Percentiles rank a stretch among this genome's conserved stretches.
phyloP scores from a whole-genome alignment of 23 red algal genomes.

The Chondrus crispus region DNA sequence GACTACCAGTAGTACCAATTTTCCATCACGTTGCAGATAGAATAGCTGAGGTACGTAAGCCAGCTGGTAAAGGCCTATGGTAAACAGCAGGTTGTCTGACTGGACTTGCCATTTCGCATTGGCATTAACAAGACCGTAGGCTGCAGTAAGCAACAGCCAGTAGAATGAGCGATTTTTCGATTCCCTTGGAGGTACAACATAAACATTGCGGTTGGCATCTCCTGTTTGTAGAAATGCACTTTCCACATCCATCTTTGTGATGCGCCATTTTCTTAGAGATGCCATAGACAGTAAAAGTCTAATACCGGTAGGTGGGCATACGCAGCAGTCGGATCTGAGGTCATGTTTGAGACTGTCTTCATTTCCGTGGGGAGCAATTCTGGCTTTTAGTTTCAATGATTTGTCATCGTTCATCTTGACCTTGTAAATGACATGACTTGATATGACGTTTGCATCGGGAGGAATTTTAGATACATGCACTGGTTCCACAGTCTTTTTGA shows the following conservation, averaged over 20 bases:
- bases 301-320: neutral
- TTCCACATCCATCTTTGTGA: neutral
- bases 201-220: neutral
- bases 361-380: neutral
- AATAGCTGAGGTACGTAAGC: neutral
- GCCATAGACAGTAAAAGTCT: neutral
- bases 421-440: too few species aligned
- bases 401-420: too few species aligned
- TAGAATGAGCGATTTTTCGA: neutral
- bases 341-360: neutral
- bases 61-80: neutral
- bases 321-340: neutral
- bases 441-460: too few species aligned
- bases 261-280: neutral
- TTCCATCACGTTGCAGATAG: neutral
- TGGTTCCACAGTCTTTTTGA: too few species aligned
- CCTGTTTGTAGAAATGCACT: constrained; percentile 5
- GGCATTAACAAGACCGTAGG: constrained; percentile 1
- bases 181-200: neutral
- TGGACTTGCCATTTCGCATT: constrained; percentile 29
- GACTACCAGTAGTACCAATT: neutral
- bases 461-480: too few species aligned
- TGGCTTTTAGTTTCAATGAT: too few species aligned
- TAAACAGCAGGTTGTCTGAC: neutral
- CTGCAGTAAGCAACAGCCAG: constrained; percentile 5